phyloP scores from a whole-genome alignment of 83 land plant genomes.

The Diphasiastrum complanatum region DNA sequence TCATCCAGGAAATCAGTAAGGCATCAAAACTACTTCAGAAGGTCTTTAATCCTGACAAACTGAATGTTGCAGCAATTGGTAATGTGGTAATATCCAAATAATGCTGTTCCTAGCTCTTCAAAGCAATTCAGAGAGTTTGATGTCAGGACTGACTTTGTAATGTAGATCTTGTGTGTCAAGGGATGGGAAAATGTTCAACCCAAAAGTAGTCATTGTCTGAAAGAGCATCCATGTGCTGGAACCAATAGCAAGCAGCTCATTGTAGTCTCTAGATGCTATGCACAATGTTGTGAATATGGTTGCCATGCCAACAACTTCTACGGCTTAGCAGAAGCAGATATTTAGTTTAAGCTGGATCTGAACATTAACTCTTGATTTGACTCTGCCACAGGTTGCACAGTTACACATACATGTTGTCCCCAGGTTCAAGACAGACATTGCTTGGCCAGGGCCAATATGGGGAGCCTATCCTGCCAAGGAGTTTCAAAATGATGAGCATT shows the following conservation, averaged over 20 bases:
- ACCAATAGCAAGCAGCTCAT: too few species aligned
- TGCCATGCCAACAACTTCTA: not conserved
- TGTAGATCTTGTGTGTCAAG: too few species aligned
- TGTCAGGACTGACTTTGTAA: too few species aligned
- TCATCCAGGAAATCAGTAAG: not conserved
- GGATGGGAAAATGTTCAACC: too few species aligned
- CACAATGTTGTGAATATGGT: not conserved
- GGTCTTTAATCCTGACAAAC: not conserved
- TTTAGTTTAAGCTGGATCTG: too few species aligned
- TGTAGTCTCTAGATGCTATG: not conserved
- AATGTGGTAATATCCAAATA: not conserved
- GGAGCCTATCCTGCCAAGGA: not conserved
- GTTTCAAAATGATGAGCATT: not conserved
- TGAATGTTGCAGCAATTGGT: not conserved
- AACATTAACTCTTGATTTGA: too few species aligned
- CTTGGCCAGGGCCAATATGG: not conserved
- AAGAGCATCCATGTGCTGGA: too few species aligned
- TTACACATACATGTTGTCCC: conserved; percentile 2
- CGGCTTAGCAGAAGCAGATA: not conserved
- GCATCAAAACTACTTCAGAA: not conserved
- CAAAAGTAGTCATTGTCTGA: too few species aligned
- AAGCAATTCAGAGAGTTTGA: too few species aligned
- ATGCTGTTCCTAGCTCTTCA: too few species aligned
- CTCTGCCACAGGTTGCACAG: not conserved
- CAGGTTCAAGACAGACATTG: not conserved